Percentiles rank a stretch among this genome's conserved stretches.
These are phyloP conservation scores for Phytopythium chamaehyphon DNA, from an alignment of 352 stramenopile species.

Conservation along the genomic window DNA sequence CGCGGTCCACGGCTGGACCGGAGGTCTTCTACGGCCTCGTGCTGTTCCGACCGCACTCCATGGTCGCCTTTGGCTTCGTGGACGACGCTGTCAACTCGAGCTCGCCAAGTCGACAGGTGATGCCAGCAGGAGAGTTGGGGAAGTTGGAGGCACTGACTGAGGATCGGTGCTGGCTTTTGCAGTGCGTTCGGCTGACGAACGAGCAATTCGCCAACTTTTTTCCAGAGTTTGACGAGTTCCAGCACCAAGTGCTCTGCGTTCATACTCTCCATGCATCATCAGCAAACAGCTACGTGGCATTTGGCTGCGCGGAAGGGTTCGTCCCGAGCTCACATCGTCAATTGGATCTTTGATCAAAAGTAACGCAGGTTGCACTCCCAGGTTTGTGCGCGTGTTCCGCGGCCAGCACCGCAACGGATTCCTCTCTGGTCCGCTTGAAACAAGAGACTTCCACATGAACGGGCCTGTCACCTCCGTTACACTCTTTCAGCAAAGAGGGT, in stretches of 20 bases:
- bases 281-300: constrained; percentile 36
- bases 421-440: constrained; percentile 41
- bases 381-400: constrained; percentile 48
- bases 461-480: constrained; percentile 57
- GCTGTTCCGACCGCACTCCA: constrained; percentile 48
- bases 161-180: background rate
- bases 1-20: constrained; percentile 15
- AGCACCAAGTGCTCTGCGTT: constrained; percentile 46
- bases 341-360: background rate
- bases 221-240: constrained; percentile 58
- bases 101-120: constrained; percentile 2
- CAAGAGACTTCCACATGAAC: constrained; percentile 49
- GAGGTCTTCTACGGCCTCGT: constrained; percentile 57
- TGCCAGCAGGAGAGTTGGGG: no score
- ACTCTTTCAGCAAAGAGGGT: constrained; percentile 31
- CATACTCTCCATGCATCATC: constrained; percentile 23
- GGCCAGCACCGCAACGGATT: constrained; percentile 25
- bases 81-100: constrained; percentile 17
- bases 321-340: background rate
- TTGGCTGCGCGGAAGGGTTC: constrained; percentile 72
- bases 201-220: constrained; percentile 70
- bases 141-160: no score
- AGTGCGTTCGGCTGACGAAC: constrained; percentile 44
- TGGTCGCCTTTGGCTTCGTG: constrained; percentile 63
- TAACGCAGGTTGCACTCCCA: constrained; percentile 4